Base-by-base conservation (phyloP, 2,329 filamentous ascomycete species). In the Didymella sp. region DNA sequence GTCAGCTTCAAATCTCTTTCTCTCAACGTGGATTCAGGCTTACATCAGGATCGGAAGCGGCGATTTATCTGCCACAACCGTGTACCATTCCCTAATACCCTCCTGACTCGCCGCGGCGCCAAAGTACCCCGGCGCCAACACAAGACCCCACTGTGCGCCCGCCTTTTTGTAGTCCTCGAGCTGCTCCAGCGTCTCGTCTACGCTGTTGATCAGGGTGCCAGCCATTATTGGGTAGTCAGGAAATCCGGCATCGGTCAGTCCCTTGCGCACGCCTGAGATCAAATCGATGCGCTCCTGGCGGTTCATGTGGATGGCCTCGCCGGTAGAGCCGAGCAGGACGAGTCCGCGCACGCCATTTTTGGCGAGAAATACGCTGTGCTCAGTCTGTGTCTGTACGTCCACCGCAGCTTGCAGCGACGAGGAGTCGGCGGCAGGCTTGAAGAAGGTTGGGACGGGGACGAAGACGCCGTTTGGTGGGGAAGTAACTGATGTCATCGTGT, bases 81-180 rank as follows among this genome's bases (percentile, higher is more conserved):
- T 82, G 66, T 83, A 89, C 86, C 86, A 89, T 67, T 82, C 80
- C 58, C 81, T 77, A 19, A 89, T 79, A 3, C 84, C 84, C 46
- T 84, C 80, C 72, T 89, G 85, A 41, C 77, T 83, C 24, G 80
- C 84, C 2, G 81, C 82, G 0, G 79, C 76, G 2, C 85, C 86
- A 72, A 89, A 89, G 71, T 89, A 89, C 0, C 86, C 86, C 0
- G 86, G 87, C 38, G 84, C 84, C 42, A 89, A 80, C 31, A 86
- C 84, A 56, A 89, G 76, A 21, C 85, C 87, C 78, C 83, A 88
- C 60, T 85, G 81, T 15, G 85, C 82, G 31, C 86, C 85, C 3
- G 85, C 84, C 38, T 82, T 79, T 61, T 81, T 79, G 44, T 83
- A 83, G 51, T 83, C 83, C 40, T 79, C 73, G 43, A 88, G 78